Evolutionary conservation across 169 alveolate species (phyloP).

Genomic region (Ichthyophthirius multifiliis): DNA sequence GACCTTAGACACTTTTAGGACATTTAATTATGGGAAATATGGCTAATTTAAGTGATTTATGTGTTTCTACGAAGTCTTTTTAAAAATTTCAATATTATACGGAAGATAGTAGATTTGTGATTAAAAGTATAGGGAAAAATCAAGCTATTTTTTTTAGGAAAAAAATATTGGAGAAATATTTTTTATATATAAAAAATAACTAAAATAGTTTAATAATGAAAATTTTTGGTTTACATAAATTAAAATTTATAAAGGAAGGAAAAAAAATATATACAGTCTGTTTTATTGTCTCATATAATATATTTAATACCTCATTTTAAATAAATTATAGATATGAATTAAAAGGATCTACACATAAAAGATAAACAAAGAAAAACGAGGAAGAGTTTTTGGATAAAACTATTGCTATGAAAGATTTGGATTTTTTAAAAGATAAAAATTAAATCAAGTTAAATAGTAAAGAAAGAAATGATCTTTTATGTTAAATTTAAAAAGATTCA

Average conservation of each 20-base stretch:
- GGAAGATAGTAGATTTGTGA: conserved; percentile 66
- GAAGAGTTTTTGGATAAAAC: conserved; percentile 40
- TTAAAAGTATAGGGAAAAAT: conserved; percentile 47
- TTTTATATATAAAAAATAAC: conserved; percentile 35
- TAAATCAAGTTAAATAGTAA: conserved; percentile 41
- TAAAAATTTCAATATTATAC: conserved; percentile 77
- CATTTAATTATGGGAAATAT: conserved; percentile 70
- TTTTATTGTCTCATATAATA: conserved; percentile 74
- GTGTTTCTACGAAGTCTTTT: conserved; percentile 60
- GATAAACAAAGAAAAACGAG: conserved; percentile 53
- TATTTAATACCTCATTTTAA: conserved; percentile 61
- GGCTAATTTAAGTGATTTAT: conserved; percentile 57
- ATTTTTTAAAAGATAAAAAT: conserved; percentile 47
- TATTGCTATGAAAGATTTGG: conserved; percentile 70
- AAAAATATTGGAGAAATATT: conserved; percentile 45
- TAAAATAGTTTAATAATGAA: conserved; percentile 63
- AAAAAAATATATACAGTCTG: conserved; percentile 42
- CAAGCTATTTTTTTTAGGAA: conserved; percentile 48
- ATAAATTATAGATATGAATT: conserved; percentile 74
- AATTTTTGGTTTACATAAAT: conserved; percentile 75
- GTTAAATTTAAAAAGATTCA: conserved; percentile 59
- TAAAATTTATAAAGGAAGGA: conserved; percentile 55
- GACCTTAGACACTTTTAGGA: conserved; percentile 76
- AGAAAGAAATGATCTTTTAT: conserved; percentile 40
- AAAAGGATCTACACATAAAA: conserved; percentile 78